These are phyloP conservation scores for Heritiera fomes DNA, from an alignment of 345 rosid species.

Conservation along the genomic window DNA sequence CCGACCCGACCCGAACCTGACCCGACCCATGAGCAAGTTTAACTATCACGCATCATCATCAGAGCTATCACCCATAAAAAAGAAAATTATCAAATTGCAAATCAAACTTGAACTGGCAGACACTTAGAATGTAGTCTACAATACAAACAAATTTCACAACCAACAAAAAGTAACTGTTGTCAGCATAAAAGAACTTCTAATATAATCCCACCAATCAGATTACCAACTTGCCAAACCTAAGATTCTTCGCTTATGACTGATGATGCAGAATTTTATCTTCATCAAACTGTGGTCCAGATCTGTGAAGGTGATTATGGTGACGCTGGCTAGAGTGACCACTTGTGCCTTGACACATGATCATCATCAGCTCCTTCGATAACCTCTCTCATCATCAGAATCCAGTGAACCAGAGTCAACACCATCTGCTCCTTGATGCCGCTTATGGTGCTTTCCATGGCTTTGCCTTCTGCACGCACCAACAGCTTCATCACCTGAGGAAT, in stretches of 20 bases:
- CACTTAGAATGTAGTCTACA: background rate
- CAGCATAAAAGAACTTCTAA: background rate
- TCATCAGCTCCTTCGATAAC: background rate
- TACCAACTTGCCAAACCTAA: background rate
- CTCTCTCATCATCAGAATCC: constrained; percentile 23
- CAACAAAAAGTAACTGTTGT: background rate
- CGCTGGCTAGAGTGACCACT: constrained; percentile 10
- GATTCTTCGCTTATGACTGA: constrained; percentile 9
- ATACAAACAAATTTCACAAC: background rate
- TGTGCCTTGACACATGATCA: constrained; percentile 31
- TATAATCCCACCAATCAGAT: background rate
- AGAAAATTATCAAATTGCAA: background rate
- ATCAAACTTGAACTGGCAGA: background rate
- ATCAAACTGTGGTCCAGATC: constrained; percentile 14
- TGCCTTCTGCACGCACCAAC: constrained; percentile 27
- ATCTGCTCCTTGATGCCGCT: constrained; percentile 24
- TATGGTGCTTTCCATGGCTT: constrained; percentile 18
- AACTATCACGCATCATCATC: too few species aligned
- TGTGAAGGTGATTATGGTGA: constrained; percentile 26
- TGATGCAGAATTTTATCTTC: constrained; percentile 22
- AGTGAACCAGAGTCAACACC: constrained; percentile 25
- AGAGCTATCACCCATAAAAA: too few species aligned
- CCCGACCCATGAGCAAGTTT: too few species aligned
- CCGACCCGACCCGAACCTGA: too few species aligned
- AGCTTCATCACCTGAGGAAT: constrained; percentile 38